Percentiles rank a stretch among this genome's conserved stretches.
Conservation (phyloP, 176 grass and related monocot species). For the Tuctoria greenei region DNA sequence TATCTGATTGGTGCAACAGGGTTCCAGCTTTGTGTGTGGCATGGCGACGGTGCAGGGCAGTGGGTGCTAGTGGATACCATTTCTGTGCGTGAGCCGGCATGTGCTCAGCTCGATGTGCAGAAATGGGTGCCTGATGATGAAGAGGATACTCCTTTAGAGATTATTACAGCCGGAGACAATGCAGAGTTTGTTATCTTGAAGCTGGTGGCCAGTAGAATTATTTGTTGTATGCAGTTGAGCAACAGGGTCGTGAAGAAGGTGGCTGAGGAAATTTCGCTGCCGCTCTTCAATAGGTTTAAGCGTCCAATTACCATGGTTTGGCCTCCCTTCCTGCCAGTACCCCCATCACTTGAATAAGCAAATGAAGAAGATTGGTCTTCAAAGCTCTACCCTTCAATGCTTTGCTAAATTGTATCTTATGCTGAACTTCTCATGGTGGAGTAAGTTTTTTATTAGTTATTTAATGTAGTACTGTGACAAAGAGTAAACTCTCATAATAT, state of each 20-base stretch:
- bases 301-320: neutral
- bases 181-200: neutral
- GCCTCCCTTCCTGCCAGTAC: neutral
- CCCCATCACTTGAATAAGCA: neutral
- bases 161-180: neutral
- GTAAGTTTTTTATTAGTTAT: too few species aligned
- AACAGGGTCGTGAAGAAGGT: neutral
- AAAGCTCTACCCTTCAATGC: too few species aligned
- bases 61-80: neutral
- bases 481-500: too few species aligned
- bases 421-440: too few species aligned
- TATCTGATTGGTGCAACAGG: neutral
- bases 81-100: neutral
- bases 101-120: neutral
- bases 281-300: neutral
- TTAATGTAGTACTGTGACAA: too few species aligned
- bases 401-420: too few species aligned
- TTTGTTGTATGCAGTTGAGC: neutral
- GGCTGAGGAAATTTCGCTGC: neutral
- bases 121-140: neutral
- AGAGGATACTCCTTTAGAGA: neutral
- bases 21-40: neutral
- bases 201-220: neutral
- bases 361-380: too few species aligned
- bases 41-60: neutral